Conservation (phyloP, 1,284 basidiomycete species). For the Ceratobasidium sp. region DNA sequence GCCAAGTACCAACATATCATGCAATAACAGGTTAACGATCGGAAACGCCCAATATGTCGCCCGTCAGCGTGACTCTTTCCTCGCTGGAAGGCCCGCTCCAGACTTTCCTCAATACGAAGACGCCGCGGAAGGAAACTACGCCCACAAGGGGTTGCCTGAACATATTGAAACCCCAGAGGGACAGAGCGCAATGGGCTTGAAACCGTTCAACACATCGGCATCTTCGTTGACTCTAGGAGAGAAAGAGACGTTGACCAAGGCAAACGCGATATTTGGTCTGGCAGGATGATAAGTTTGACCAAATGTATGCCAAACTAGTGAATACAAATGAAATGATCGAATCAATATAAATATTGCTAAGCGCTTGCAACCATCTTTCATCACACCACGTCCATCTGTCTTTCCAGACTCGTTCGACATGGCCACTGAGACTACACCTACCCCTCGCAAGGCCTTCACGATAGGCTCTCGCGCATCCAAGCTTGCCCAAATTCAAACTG, state of each 20-base stretch:
- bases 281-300: background rate
- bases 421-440: background rate
- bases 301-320: background rate
- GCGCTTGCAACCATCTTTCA: background rate
- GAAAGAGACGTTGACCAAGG: constrained; percentile 33
- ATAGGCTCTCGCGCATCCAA: constrained; percentile 86
- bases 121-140: constrained; percentile 61
- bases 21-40: constrained; percentile 63
- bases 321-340: background rate
- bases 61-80: constrained; percentile 67
- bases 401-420: constrained; percentile 1
- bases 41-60: constrained; percentile 66
- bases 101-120: constrained; percentile 68
- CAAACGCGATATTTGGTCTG: constrained; percentile 37
- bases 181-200: constrained; percentile 62
- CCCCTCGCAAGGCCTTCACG: constrained; percentile 53
- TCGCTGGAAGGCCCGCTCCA: constrained; percentile 66
- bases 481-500: constrained; percentile 87
- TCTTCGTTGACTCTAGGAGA: constrained; percentile 21
- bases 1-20: background rate
- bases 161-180: constrained; percentile 60
- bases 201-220: constrained; percentile 29
- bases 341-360: background rate
- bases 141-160: constrained; percentile 57
- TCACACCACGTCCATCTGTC: background rate